Conservation (phyloP, 129 eudicot genomes). For the Sambucus nigra region DNA sequence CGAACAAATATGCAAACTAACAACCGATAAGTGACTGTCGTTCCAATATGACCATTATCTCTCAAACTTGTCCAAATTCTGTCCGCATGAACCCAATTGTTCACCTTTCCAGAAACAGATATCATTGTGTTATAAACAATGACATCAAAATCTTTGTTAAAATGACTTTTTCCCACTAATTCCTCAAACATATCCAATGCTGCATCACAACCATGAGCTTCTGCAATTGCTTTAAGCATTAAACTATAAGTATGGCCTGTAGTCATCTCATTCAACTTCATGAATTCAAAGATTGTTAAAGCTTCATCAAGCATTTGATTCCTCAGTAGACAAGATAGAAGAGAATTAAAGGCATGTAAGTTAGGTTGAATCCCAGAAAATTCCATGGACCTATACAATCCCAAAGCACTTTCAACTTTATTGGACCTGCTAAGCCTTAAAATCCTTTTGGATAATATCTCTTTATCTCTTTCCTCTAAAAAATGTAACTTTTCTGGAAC, state of each 20-base stretch:
- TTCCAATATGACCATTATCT: conserved; percentile 42
- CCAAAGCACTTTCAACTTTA: conserved; percentile 57
- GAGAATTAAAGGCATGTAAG: conserved; percentile 70
- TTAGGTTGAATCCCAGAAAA: conserved; percentile 49
- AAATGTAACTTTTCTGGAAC: conserved; percentile 27
- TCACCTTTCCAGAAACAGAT: conserved; percentile 41
- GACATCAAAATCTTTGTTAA: conserved; percentile 38
- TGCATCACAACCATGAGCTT: conserved; percentile 42
- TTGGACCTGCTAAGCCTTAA: conserved; percentile 74
- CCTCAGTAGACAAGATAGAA: conserved; percentile 66
- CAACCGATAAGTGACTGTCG: conserved; percentile 49
- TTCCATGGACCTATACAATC: conserved; percentile 62
- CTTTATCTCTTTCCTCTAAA: conserved; percentile 68
- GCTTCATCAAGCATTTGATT: conserved; percentile 58
- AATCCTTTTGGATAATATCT: conserved; percentile 53
- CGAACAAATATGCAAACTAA: conserved; percentile 57
- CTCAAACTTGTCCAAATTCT: conserved; percentile 56
- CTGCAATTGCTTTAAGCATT: conserved; percentile 68
- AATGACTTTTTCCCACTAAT: conserved; percentile 22
- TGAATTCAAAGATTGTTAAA: conserved; percentile 36
- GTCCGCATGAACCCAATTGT: conserved; percentile 51
- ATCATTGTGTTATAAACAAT: conserved; percentile 78
- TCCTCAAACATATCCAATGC: conserved; percentile 57
- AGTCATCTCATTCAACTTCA: conserved; percentile 38
- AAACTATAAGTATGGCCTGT: conserved; percentile 73